phyloP scores from a whole-genome alignment of 805 yeast species.

The Nakazawaea ishiwadae region DNA sequence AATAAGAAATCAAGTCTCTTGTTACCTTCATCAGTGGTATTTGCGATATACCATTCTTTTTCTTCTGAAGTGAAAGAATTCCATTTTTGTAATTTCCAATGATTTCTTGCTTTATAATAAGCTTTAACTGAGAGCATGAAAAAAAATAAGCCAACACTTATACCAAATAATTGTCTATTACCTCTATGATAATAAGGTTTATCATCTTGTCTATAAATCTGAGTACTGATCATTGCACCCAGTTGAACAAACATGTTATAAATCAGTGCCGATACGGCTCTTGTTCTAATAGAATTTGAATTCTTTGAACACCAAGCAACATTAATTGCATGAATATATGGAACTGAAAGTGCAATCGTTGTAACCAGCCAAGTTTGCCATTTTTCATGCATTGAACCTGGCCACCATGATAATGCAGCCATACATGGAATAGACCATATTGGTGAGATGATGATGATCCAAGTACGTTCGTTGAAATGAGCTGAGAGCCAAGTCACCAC shows the following conservation, averaged over 20 bases:
- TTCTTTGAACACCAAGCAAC: conserved; percentile 61
- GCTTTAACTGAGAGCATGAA: conserved; percentile 27
- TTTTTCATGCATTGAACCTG: conserved; percentile 20
- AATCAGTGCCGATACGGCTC: conserved; percentile 63
- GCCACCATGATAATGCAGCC: conserved; percentile 24
- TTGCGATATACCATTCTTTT: conserved; percentile 38
- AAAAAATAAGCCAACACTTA: conserved; percentile 28
- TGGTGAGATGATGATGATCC: conserved; percentile 20
- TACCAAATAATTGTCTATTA: conserved; percentile 36
- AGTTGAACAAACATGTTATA: conserved; percentile 63
- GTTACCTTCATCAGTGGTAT: conserved; percentile 50
- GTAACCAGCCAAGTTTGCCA: conserved; percentile 22
- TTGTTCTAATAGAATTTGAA: conserved; percentile 55
- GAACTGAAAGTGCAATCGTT: conserved; percentile 32
- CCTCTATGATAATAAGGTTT: conserved; percentile 59
- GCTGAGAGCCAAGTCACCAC: conserved; percentile 33
- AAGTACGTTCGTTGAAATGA: conserved; percentile 22
- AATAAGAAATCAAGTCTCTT: conserved; percentile 46
- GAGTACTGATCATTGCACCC: conserved; percentile 47
- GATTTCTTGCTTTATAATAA: conserved; percentile 39
- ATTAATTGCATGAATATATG: conserved; percentile 49
- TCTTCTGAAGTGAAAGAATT: conserved; percentile 42
- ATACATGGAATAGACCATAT: conserved; percentile 21
- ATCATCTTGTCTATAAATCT: conserved; percentile 55
- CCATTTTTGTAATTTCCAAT: conserved; percentile 46